Conservation (phyloP, 2,329 filamentous ascomycete species). For the Microcyclospora pomicola region DNA sequence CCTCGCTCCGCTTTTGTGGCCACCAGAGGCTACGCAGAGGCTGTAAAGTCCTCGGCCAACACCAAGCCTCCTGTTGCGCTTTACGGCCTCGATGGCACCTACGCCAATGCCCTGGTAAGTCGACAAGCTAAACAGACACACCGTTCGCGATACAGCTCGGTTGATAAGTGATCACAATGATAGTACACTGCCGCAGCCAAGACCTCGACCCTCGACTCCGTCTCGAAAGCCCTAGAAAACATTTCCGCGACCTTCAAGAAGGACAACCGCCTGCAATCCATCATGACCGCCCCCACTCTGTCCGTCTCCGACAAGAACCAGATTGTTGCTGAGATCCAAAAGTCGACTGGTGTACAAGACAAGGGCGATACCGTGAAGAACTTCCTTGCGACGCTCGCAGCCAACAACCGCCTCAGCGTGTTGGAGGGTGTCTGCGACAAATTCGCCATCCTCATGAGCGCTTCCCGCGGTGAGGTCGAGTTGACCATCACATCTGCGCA, state of each 20-base stretch:
- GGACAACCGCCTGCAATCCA: slow-evolving; percentile 64
- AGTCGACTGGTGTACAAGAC: slow-evolving; percentile 55
- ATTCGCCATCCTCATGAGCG: slow-evolving; percentile 77
- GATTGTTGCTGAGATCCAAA: slow-evolving; percentile 78
- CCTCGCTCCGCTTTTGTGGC: slow-evolving; percentile 48
- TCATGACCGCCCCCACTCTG: slow-evolving; percentile 73
- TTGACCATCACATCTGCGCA: slow-evolving; percentile 79
- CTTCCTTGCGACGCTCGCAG: slow-evolving; percentile 78
- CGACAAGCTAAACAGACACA: no score
- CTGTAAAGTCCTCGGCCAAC: slow-evolving; percentile 38
- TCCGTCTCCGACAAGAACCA: slow-evolving; percentile 64
- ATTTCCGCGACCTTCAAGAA: slow-evolving; percentile 62
- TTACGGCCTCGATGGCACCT: slow-evolving; percentile 94
- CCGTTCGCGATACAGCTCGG: no score
- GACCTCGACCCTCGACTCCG: slow-evolving; percentile 69
- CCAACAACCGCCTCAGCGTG: slow-evolving; percentile 87
- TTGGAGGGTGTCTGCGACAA: slow-evolving; percentile 74
- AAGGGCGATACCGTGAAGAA: slow-evolving; percentile 80
- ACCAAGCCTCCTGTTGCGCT: slow-evolving; percentile 79
- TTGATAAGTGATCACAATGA: slow-evolving; percentile 1
- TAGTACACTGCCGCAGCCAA: slow-evolving; percentile 96
- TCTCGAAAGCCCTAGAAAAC: slow-evolving; percentile 61
- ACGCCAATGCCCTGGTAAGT: slow-evolving; percentile 94
- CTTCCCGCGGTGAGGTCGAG: slow-evolving; percentile 84
- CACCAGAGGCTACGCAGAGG: slow-evolving; percentile 62